phyloP scores from a whole-genome alignment of 306 rosid genomes.

The Canavalia gladiata region DNA sequence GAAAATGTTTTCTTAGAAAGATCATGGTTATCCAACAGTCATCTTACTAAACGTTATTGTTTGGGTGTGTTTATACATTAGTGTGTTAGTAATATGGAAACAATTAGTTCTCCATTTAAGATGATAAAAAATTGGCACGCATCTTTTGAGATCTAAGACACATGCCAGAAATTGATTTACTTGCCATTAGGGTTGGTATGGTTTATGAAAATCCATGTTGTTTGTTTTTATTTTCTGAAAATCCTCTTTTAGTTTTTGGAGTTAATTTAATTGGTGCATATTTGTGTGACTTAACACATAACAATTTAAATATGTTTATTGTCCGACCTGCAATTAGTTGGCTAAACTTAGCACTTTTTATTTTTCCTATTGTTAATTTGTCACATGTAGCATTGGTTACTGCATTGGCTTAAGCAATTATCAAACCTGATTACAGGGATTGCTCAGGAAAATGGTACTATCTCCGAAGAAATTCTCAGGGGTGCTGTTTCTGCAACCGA shows the following conservation, averaged over 20 bases:
- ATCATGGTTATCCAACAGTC: too few relatives aligned
- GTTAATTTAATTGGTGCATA: background rate
- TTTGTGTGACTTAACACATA: background rate
- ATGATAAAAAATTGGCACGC: background rate
- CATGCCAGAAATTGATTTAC: background rate
- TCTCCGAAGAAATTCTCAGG: conserved; percentile 57
- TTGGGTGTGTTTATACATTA: background rate
- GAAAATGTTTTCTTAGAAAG: too few relatives aligned
- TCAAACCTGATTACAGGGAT: conserved; percentile 50
- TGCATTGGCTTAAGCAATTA: conserved; percentile 27
- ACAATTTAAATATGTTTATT: background rate
- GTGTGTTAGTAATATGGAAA: background rate
- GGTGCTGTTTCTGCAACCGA: conserved; percentile 61
- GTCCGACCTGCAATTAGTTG: background rate
- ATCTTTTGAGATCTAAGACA: background rate
- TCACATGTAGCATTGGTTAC: background rate
- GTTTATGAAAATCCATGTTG: background rate
- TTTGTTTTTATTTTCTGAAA: background rate
- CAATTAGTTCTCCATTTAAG: background rate
- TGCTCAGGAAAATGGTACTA: conserved; percentile 56
- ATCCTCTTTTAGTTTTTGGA: background rate
- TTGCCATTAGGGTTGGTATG: background rate
- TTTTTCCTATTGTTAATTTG: background rate
- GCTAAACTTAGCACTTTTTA: background rate
- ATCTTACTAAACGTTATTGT: too few relatives aligned